These are phyloP conservation scores for Tricholoma hemisulphureum DNA, from an alignment of 768 basidiomycete genomes.

Conservation along the genomic window DNA sequence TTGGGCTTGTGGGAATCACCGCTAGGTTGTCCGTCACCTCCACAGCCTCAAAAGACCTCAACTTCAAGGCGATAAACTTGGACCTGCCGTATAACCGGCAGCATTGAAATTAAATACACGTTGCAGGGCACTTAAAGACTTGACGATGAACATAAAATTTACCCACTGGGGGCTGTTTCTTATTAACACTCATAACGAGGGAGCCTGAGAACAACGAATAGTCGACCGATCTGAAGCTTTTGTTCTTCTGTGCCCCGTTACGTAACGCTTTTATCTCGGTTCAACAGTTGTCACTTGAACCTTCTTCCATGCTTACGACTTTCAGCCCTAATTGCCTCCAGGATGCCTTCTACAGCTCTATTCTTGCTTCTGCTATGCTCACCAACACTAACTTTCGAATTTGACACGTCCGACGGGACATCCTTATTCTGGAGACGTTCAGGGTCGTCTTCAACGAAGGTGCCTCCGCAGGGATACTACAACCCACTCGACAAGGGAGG, in stretches of 20 bases:
- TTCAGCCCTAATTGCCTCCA: too few relatives aligned
- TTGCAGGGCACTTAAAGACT: too few relatives aligned
- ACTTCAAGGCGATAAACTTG: background rate
- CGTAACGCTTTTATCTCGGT: background rate
- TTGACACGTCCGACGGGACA: slow-evolving; percentile 2
- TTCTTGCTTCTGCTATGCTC: slow-evolving; percentile 32
- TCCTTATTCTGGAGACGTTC: slow-evolving; percentile 10
- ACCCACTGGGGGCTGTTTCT: too few relatives aligned
- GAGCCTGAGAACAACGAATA: too few relatives aligned
- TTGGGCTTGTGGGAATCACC: background rate
- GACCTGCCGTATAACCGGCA: too few relatives aligned
- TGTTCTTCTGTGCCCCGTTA: background rate
- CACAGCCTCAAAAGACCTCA: background rate
- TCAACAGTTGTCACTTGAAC: background rate
- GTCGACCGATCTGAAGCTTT: background rate
- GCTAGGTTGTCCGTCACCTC: background rate
- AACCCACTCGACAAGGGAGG: slow-evolving; percentile 59
- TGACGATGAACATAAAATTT: too few relatives aligned
- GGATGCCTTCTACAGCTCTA: slow-evolving; percentile 19
- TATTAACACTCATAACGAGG: too few relatives aligned
- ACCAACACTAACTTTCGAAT: slow-evolving; percentile 19
- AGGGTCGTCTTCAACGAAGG: slow-evolving; percentile 26
- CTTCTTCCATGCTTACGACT: too few relatives aligned
- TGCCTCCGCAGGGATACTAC: slow-evolving; percentile 59
- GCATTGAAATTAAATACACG: too few relatives aligned